These are phyloP conservation scores for Wallacemonas rigidus DNA, from an alignment of 208 protist species.

Conservation along the genomic window DNA sequence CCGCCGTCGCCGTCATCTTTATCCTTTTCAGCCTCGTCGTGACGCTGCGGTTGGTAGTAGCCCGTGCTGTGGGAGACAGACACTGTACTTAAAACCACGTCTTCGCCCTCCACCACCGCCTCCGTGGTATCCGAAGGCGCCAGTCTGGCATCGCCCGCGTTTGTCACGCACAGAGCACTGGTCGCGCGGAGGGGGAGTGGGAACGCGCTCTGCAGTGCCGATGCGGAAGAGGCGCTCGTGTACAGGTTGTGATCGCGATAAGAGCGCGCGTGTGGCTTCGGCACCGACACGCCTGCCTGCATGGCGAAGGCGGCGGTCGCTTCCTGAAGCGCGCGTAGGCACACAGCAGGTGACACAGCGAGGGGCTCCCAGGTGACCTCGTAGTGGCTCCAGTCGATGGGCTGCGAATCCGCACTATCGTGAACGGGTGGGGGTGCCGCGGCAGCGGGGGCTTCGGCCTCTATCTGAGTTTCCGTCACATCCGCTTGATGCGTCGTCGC, in stretches of 20 bases:
- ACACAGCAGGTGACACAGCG: conserved; percentile 1
- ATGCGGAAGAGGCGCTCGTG: background rate
- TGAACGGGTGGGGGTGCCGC: no score
- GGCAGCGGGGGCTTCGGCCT: no score
- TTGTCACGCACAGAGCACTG: background rate
- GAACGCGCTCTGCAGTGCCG: conserved; percentile 5
- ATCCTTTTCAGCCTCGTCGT: background rate
- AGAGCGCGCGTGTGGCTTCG: background rate
- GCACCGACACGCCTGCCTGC: background rate
- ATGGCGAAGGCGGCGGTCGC: conserved; percentile 11
- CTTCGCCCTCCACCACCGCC: conserved; percentile 6
- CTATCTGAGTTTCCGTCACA: no score
- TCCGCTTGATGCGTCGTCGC: background rate
- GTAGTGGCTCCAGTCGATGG: conserved; percentile 13
- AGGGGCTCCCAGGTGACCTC: conserved; percentile 14
- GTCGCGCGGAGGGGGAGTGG: conserved; percentile 1
- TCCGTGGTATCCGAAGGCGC: background rate
- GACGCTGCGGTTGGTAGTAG: background rate
- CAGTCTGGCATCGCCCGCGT: background rate
- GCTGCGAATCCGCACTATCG: background rate
- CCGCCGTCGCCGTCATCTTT: background rate
- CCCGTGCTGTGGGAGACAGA: conserved; percentile 11
- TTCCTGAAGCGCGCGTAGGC: conserved; percentile 7
- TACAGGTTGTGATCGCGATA: background rate
- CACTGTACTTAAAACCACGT: conserved; percentile 3